phyloP scores from a whole-genome alignment of 495 filamentous ascomycete species.

The Penicillium fimorum region DNA sequence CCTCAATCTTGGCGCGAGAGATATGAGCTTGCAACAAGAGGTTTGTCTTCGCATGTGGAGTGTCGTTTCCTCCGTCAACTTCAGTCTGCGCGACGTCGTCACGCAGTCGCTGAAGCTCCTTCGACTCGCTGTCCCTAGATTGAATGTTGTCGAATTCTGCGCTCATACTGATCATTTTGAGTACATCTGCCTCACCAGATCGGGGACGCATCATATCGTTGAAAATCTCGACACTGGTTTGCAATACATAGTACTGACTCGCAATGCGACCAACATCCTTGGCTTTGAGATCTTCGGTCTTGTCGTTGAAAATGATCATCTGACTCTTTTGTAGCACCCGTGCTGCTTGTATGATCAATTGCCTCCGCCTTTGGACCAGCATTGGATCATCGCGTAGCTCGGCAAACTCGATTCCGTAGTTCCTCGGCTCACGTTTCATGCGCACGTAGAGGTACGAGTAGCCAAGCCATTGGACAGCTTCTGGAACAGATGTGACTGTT shows the following conservation, averaged over 20 bases:
- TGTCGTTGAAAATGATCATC: slow-evolving; percentile 98
- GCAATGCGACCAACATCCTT: slow-evolving; percentile 97
- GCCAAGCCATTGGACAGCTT: slow-evolving; percentile 94
- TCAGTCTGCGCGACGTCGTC: slow-evolving; percentile 68
- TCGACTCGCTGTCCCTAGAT: slow-evolving; percentile 78
- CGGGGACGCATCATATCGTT: slow-evolving; percentile 82
- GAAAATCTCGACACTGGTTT: slow-evolving; percentile 92
- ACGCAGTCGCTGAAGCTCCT: slow-evolving; percentile 68
- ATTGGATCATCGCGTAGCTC: slow-evolving; percentile 84
- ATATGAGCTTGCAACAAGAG: slow-evolving; percentile 94
- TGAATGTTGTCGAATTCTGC: slow-evolving; percentile 98
- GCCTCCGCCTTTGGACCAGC: slow-evolving; percentile 74
- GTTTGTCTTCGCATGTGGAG: slow-evolving; percentile 88
- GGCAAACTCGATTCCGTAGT: slow-evolving; percentile 95
- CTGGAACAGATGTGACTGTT: slow-evolving; percentile 90
- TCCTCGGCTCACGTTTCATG: slow-evolving; percentile 86
- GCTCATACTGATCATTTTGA: slow-evolving; percentile 93
- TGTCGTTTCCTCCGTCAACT: slow-evolving; percentile 70
- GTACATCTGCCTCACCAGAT: slow-evolving; percentile 81
- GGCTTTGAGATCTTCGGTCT: slow-evolving; percentile 81
- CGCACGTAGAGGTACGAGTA: slow-evolving; percentile 97
- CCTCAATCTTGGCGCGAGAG: slow-evolving; percentile 80
- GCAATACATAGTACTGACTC: slow-evolving; percentile 92
- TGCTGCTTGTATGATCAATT: slow-evolving; percentile 85
- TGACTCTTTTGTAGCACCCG: slow-evolving; percentile 82